Evolutionary conservation across 257 asterid species (phyloP).

Genomic region (Ballota nigra): DNA sequence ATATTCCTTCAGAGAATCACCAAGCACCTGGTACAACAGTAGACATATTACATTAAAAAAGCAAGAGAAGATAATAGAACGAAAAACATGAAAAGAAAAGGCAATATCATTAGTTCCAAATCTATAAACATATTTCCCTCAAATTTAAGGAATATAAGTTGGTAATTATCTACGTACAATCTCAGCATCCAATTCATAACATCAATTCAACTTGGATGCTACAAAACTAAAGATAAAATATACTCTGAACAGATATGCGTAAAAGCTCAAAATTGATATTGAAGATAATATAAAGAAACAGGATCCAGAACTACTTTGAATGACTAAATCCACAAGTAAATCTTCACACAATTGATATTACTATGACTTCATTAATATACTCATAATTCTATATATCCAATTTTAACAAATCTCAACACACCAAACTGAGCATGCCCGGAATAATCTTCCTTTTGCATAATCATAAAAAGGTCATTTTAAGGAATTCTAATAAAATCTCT

Average conservation of each 20-base stretch:
- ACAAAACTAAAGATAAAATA: too few relatives aligned
- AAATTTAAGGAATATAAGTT: too few relatives aligned
- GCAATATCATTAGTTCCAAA: not conserved
- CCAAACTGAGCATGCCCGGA: too few relatives aligned
- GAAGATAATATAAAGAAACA: not conserved
- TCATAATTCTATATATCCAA: too few relatives aligned
- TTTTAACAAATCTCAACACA: not conserved
- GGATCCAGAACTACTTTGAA: not conserved
- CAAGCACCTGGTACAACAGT: conserved; percentile 4
- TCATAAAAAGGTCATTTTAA: too few relatives aligned
- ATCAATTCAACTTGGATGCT: not conserved
- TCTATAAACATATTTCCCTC: not conserved
- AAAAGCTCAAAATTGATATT: not conserved
- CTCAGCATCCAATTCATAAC: not conserved
- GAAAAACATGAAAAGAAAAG: not conserved
- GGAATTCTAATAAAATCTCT: too few relatives aligned
- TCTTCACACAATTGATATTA: not conserved
- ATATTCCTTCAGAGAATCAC: not conserved
- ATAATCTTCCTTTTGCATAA: too few relatives aligned
- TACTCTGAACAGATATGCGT: not conserved
- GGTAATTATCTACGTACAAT: not conserved
- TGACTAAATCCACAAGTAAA: not conserved
- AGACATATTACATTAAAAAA: not conserved
- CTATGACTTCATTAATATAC: not conserved
- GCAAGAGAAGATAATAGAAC: not conserved